Evolutionary conservation across 1,284 basidiomycete species (phyloP), one percentile per base, ranked within the genome.

Genomic region (Melampsora americana): DNA sequence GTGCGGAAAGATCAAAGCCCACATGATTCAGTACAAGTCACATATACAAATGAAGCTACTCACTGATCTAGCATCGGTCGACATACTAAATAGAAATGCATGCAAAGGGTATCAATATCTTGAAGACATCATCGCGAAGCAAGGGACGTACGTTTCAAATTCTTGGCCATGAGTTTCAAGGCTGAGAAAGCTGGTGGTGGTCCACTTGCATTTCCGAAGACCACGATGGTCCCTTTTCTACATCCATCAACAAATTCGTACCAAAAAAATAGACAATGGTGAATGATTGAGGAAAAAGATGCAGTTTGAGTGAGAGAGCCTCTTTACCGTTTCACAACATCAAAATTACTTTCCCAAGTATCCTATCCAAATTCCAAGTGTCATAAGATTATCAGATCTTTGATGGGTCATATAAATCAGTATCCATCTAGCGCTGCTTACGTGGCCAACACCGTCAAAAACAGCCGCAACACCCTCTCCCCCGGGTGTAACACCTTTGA

Each of bases 371-470:
- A n/a, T n/a, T n/a, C n/a, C n/a, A n/a, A 12, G 20, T 42, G 69
- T 73, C 1, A 78, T 32, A 16, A 48, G 56, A 32, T 32, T 16
- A 64, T 60, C 16, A 69, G 46, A 23, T 46, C 28, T 39, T 35
- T 26, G 32, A 48, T 26, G 61, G 44, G 61, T 23, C 28, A 3
- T 35, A 56, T 46, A 3, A 6, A 9, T 2, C 18, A 16, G 18
- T 1, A 1, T 4, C 7, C 14, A 30, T 60, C n/a, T 42, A 4
- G 42, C 9, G 32, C 69, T 46, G 81, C 81, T 95, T 82, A 92
- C 91, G 84, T 90, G 93, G 11, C 95, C 95, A 30, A 99, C 93
- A 60, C 95, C 94, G 82, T 99, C 95, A 81, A 90, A 96, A 48
- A 95, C 87, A 12, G 88, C 94, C 79, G 94, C 87, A 9, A 93